Conservation (phyloP, 106 monocot species). For the Triglochin maritima region DNA sequence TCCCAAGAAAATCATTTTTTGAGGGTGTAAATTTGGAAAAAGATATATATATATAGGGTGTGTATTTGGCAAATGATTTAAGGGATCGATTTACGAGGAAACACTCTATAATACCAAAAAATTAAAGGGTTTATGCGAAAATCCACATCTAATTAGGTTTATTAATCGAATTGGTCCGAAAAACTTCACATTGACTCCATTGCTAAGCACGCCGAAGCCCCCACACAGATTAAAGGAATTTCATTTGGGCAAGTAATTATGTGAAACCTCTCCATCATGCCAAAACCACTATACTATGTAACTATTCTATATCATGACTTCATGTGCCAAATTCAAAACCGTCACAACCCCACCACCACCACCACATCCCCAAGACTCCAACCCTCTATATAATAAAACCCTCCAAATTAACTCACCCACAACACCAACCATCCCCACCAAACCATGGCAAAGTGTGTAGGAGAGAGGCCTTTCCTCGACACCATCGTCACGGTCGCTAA, state of each 20-base stretch:
- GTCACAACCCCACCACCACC: background rate
- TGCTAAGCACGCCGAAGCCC: background rate
- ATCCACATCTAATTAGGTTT: too few relatives aligned
- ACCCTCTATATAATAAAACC: background rate
- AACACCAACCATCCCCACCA: background rate
- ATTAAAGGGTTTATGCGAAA: too few relatives aligned
- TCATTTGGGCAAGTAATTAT: too few relatives aligned
- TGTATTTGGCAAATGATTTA: too few relatives aligned
- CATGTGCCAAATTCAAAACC: background rate
- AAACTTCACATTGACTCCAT: too few relatives aligned
- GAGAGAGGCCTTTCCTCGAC: background rate
- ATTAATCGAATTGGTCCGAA: too few relatives aligned
- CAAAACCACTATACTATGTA: background rate
- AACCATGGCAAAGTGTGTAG: background rate
- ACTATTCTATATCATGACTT: background rate
- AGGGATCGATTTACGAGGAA: too few relatives aligned
- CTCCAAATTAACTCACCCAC: background rate
- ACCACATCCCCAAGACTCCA: background rate
- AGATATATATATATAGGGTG: too few relatives aligned
- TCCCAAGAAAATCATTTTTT: too few relatives aligned
- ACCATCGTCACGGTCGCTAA: constrained; percentile 19
- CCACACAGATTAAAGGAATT: background rate
- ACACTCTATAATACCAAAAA: too few relatives aligned
- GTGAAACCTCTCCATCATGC: background rate
- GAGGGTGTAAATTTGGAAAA: too few relatives aligned